These are phyloP conservation scores for Eustoma russellianum DNA, from an alignment of 257 asterid species.

Conservation along the genomic window DNA sequence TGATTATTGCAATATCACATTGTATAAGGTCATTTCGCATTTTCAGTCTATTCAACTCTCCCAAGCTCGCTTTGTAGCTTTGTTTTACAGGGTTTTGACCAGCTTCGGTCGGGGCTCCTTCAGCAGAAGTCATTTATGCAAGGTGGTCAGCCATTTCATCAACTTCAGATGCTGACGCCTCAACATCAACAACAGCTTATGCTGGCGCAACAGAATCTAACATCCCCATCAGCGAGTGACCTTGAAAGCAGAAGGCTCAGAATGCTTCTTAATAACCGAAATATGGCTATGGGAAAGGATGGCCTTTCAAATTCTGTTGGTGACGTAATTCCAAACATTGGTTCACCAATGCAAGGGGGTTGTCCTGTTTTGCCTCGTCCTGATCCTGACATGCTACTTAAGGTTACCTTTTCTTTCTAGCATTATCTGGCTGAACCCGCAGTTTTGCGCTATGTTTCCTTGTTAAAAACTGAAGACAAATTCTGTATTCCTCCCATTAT, in stretches of 20 bases:
- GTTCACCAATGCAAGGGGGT: slow-evolving; percentile 78
- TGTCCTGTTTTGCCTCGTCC: slow-evolving; percentile 63
- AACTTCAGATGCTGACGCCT: slow-evolving; percentile 80
- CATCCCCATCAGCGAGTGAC: slow-evolving; percentile 77
- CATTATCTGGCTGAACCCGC: not conserved
- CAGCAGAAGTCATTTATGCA: slow-evolving; percentile 91
- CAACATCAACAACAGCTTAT: slow-evolving; percentile 98
- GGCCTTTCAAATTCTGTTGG: slow-evolving; percentile 75
- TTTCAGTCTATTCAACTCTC: not conserved
- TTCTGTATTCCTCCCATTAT: not conserved
- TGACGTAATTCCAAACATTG: slow-evolving; percentile 68
- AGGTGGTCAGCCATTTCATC: slow-evolving; percentile 89
- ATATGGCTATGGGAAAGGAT: slow-evolving; percentile 82
- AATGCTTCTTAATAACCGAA: slow-evolving; percentile 77
- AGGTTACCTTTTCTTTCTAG: slow-evolving; percentile 35
- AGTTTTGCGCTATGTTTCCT: not conserved
- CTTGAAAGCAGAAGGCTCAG: slow-evolving; percentile 82
- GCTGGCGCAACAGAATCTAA: slow-evolving; percentile 81
- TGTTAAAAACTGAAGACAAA: not conserved
- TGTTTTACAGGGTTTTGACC: slow-evolving; percentile 63
- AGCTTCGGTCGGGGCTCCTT: slow-evolving; percentile 82
- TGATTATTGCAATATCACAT: too few species aligned
- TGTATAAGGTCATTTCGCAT: not conserved
- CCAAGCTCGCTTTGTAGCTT: slow-evolving; percentile 3
- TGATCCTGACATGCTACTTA: slow-evolving; percentile 72